phyloP scores from a whole-genome alignment of 192 early-diverging fungal species.

The Polychytrium aggregatum region DNA sequence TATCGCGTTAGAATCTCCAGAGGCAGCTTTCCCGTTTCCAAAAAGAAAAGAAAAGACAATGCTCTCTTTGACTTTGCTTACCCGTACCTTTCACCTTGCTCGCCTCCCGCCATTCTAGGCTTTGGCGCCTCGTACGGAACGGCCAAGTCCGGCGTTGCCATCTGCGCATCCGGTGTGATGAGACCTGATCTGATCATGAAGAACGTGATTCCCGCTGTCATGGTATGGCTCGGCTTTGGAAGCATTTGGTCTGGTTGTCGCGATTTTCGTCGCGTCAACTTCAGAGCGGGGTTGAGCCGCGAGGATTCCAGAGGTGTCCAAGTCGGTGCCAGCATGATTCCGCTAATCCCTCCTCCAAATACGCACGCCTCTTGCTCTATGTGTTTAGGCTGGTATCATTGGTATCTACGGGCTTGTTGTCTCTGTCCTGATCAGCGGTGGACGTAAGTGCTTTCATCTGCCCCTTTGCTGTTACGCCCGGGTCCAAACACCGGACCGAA shows the following conservation, averaged over 20 bases:
- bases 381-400: conserved; percentile 78
- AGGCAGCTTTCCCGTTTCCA: too few species aligned
- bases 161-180: conserved; percentile 89
- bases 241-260: too few species aligned
- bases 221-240: conserved; percentile 41
- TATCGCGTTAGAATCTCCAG: too few species aligned
- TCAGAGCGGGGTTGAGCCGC: too few species aligned
- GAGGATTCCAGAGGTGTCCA: too few species aligned
- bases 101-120: too few species aligned
- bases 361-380: background rate
- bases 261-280: too few species aligned
- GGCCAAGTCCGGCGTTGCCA: conserved; percentile 91
- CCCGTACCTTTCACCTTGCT: background rate
- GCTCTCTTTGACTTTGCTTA: too few species aligned
- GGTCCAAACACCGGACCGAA: too few species aligned
- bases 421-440: conserved; percentile 75
- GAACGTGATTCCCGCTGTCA: conserved; percentile 85
- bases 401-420: conserved; percentile 97
- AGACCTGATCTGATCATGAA: conserved; percentile 71
- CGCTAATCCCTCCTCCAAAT: too few species aligned
- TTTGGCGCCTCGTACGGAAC: conserved; percentile 98
- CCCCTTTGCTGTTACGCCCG: conserved; percentile 11
- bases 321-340: too few species aligned
- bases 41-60: too few species aligned
- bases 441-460: conserved; percentile 37